phyloP scores from a whole-genome alignment of 2,329 filamentous ascomycete species.

The Fusarium sp. region DNA sequence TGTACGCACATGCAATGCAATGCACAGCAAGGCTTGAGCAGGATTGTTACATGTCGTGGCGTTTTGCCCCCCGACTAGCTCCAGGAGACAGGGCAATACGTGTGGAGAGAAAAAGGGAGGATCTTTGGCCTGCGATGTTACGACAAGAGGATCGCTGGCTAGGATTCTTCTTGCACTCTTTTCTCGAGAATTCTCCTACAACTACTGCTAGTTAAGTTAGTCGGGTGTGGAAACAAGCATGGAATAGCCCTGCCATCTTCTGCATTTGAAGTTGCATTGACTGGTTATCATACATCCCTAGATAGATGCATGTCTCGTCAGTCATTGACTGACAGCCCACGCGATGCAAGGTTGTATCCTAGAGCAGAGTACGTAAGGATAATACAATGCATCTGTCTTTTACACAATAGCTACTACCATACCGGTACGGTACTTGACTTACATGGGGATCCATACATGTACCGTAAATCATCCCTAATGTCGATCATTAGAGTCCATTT shows the following conservation, averaged over 20 bases:
- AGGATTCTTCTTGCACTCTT: neutral
- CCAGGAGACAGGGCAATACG: constrained; percentile 8
- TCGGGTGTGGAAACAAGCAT: constrained; percentile 3
- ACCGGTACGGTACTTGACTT: constrained; percentile 10
- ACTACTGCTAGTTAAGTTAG: too few species aligned
- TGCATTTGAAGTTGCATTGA: constrained; percentile 13
- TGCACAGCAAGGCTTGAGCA: constrained; percentile 10
- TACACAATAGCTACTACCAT: constrained; percentile 24
- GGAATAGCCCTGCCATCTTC: neutral
- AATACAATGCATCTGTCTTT: constrained; percentile 2
- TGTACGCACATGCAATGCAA: neutral
- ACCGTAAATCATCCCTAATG: constrained; percentile 29
- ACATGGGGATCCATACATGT: constrained; percentile 10
- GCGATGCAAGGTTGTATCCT: constrained; percentile 12
- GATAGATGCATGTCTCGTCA: constrained; percentile 23
- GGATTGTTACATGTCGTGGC: constrained; percentile 30
- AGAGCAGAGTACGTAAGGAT: neutral
- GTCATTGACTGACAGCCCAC: constrained; percentile 9
- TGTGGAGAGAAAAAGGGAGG: constrained; percentile 18
- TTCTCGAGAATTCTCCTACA: constrained; percentile 3
- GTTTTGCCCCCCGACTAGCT: constrained; percentile 22
- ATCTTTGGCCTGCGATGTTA: constrained; percentile 3
- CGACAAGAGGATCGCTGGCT: constrained; percentile 4
- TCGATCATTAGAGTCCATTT: constrained; percentile 8
- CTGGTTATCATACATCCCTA: neutral